These are phyloP conservation scores for Lodderomyces metapsilosis DNA, from an alignment of 1,139 yeast species.

Conservation along the genomic window DNA sequence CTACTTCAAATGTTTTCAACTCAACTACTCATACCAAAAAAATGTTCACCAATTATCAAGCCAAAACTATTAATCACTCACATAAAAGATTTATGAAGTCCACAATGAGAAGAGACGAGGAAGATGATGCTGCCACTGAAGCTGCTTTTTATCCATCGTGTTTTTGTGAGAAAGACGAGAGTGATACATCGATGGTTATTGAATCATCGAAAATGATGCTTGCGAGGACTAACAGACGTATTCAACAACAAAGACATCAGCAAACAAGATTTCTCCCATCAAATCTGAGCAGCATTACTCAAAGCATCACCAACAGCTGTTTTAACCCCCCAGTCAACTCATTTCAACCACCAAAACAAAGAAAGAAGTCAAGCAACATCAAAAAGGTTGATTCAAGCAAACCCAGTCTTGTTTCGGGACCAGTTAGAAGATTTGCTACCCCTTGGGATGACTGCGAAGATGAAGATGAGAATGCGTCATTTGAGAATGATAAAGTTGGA, in stretches of 20 bases:
- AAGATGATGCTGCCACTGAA: not conserved
- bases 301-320: not conserved
- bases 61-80: not conserved
- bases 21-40: not conserved
- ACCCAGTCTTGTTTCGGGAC: not conserved
- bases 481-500: not conserved
- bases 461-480: not conserved
- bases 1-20: not conserved
- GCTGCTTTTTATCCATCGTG: not conserved
- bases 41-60: not conserved
- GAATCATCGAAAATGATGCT: not conserved
- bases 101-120: not conserved
- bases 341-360: not conserved
- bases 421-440: not conserved
- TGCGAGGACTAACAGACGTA: not conserved
- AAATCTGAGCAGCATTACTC: not conserved
- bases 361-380: not conserved
- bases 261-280: not conserved
- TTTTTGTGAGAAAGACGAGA: not conserved
- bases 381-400: not conserved
- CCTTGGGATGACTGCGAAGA: slow-evolving; percentile 1
- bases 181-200: not conserved
- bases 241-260: not conserved
- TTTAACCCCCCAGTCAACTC: not conserved
- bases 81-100: not conserved